phyloP scores from a whole-genome alignment of 495 filamentous ascomycete species.

The Neurospora sp. region DNA sequence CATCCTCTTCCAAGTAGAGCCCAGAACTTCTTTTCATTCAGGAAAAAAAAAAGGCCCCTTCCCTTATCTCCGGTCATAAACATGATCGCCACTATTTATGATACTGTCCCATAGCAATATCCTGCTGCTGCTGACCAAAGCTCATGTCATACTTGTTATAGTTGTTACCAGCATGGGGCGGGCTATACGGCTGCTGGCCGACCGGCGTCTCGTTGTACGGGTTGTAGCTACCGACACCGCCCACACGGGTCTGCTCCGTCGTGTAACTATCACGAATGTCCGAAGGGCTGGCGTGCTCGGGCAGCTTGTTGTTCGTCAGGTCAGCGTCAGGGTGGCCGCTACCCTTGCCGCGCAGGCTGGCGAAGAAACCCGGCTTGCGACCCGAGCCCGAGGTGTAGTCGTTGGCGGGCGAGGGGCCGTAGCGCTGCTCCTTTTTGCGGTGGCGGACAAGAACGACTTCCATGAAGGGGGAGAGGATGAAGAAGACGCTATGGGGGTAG shows the following conservation, averaged over 20 bases:
- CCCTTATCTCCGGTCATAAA: not conserved
- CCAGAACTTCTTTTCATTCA: not conserved
- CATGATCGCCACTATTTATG: not conserved
- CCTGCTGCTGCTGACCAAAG: not conserved
- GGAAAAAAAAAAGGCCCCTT: not conserved
- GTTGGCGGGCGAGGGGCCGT: constrained; percentile 64
- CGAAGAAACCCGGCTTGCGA: constrained; percentile 20
- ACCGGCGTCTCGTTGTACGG: constrained; percentile 23
- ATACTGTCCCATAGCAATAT: not conserved
- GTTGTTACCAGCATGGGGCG: not conserved
- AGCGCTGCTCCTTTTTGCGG: constrained; percentile 69
- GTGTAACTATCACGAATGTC: constrained; percentile 32
- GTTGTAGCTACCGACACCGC: constrained; percentile 6
- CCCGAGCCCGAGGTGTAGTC: constrained; percentile 44
- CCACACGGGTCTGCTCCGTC: constrained; percentile 30
- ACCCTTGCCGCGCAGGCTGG: constrained; percentile 11
- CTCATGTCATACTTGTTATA: constrained; percentile 5
- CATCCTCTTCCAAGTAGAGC: not conserved
- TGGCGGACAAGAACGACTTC: constrained; percentile 56
- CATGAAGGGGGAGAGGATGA: constrained; percentile 52
- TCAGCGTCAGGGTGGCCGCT: not conserved
- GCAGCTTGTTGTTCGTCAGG: constrained; percentile 22
- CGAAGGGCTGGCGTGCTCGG: constrained; percentile 29
- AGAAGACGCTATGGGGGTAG: constrained; percentile 40
- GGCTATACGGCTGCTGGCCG: constrained; percentile 5